Base-by-base conservation (phyloP, 192 early-diverging fungal species). In the Coemansia sp. region DNA sequence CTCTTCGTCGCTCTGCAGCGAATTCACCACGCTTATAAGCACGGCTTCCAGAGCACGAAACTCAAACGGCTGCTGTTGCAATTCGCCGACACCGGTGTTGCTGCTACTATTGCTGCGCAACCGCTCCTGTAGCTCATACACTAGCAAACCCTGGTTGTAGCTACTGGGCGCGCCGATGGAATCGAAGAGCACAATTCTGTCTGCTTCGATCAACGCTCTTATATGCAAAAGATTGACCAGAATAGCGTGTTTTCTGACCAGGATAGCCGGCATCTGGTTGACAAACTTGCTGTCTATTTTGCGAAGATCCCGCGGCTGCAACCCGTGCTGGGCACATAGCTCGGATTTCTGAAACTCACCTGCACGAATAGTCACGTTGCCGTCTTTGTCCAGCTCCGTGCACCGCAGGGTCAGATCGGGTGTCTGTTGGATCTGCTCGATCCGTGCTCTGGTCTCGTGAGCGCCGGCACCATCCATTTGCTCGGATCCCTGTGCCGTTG, bases 281-380 rank as follows among this genome's bases (percentile, higher is more conserved):
- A 89, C 83, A 60, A 86, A 87, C 34, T 83, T 83, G 67, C 88
- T 90, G 62, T 90, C 87, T 48, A 95, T 87, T 69, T 91, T 93
- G 64, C 93, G 86, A 80, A 96, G 69, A 73, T 96, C 94, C 49
- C 94, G 91, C 20, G 92, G 91, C 77, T 91, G 86, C 56, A 96
- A 64, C 1, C 85, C 85, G 67, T 93, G 90, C 49, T 87, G 82
- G 4, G 85, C 84, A 67, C 93, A 94, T 34, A 96, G 83, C 62
- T 92, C 89, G 0, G 87, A 86, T 69, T 92, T 93, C 56, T 84
- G 76, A 63, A 94, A 89, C 62, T 92, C 89, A 34, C 90, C 90
- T 14, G 89, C 89, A 1, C 86, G 87, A 34, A 85, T 79, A 51
- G 86, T 90, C 63, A 91, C 87, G 52, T 85, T 82, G 20, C 92